Percentiles rank a stretch among this genome's conserved stretches.
phyloP scores from a whole-genome alignment of 768 basidiomycete species.

The Lactarius deliciosus region DNA sequence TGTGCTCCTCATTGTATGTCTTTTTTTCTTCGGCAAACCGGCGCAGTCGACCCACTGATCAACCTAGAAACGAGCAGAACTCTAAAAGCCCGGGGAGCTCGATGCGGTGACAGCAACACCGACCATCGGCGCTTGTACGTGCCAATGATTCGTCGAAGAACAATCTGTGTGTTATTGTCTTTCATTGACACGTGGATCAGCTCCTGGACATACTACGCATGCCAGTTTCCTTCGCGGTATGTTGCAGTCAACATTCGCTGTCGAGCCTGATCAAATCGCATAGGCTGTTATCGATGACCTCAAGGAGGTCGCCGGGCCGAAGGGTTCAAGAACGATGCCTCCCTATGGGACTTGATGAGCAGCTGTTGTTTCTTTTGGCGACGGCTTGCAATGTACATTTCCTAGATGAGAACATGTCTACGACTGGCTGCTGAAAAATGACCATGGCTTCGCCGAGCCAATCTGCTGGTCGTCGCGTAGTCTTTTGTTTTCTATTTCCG shows the following conservation, averaged over 20 bases:
- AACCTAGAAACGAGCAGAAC: neutral
- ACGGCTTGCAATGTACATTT: neutral
- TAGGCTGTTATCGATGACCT: neutral
- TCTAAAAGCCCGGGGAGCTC: neutral
- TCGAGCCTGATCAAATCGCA: neutral
- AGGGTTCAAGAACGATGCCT: neutral
- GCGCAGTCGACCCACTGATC: neutral
- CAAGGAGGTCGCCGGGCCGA: neutral
- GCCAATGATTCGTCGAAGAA: neutral
- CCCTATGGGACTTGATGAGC: neutral
- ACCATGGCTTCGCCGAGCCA: neutral
- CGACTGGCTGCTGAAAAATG: neutral
- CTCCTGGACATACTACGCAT: neutral
- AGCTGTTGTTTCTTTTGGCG: neutral
- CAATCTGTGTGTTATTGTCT: neutral
- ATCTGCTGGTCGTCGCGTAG: neutral
- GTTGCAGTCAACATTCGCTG: neutral
- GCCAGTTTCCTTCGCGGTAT: neutral
- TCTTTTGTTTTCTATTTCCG: slow-evolving; percentile 1
- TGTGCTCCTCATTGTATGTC: neutral
- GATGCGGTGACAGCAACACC: neutral
- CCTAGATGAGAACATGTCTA: neutral
- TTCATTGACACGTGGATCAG: neutral
- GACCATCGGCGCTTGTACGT: neutral
- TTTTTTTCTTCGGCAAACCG: too few species aligned